Base-by-base conservation (phyloP, 1,139 yeast species). In the Kodamaea alishanica region DNA sequence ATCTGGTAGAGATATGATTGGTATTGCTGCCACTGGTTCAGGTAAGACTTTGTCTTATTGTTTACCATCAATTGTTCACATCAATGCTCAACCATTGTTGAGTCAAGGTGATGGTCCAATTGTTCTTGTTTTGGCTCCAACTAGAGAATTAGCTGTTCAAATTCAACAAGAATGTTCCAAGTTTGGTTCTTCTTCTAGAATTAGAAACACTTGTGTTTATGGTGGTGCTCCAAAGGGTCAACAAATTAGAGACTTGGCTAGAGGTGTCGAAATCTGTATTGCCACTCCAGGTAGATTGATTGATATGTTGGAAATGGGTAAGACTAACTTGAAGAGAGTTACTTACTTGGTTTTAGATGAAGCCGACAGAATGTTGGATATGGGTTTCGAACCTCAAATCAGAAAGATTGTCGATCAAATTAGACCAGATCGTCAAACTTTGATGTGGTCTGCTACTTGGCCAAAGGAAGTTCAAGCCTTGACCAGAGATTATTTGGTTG, bases 381-480 rank as follows among this genome's bases (percentile, higher is more conserved):
- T 88, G 96, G 97, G 96, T 61, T 88, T 88, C 65, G 97, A 88
- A 72, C 96, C 96, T 50, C 96, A 87, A 73, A 88, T 88, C 66
- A 80, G 96, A 74, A 87, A 87, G 71, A 89, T 88, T 65, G 88
- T 89, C 52, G 95, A 87, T 58, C 96, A 87, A 74, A 88, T 88
- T 61, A 83, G 96, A 71, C 96, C 96, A 47, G 96, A 89, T 65
- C 85, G 96, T 72, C 98, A 92, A 75, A 92, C 98, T 45, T 78
- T 92, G 61, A 87, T 92, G 97, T 92, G 97, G 97, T 89, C 97
- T 50, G 98, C 98, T 53, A 92, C 98, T 41, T 92, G 98, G 98
- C 98, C 98, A 59, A 89, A 89, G 77, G 95, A 88, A 67, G 97
- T 92, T 48, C 95, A 90, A 75, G 75, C 81, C 52, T 77, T 92